phyloP scores from a whole-genome alignment of 1,139 yeast species.

The Pichia sp. region DNA sequence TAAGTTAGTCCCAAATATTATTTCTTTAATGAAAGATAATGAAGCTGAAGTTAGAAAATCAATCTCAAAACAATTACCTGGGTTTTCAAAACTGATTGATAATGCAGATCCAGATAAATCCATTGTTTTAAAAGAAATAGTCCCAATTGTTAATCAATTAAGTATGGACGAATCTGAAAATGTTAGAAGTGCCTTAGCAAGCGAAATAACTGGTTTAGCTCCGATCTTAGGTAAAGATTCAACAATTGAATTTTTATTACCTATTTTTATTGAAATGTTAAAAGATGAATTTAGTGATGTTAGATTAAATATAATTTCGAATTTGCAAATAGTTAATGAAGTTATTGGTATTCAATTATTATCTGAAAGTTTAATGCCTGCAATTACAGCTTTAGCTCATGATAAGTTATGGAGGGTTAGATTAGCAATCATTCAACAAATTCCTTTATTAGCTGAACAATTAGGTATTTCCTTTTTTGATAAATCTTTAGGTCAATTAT shows the following conservation, averaged over 20 bases:
- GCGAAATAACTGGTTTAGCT: slow-evolving; percentile 80
- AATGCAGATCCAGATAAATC: slow-evolving; percentile 38
- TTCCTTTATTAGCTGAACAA: slow-evolving; percentile 93
- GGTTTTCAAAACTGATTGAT: slow-evolving; percentile 54
- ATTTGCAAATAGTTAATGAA: slow-evolving; percentile 84
- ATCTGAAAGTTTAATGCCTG: slow-evolving; percentile 86
- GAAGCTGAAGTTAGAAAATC: slow-evolving; percentile 98
- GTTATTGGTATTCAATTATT: slow-evolving; percentile 88
- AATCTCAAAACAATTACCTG: slow-evolving; percentile 85
- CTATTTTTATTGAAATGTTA: slow-evolving; percentile 86
- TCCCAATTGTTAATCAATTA: slow-evolving; percentile 79
- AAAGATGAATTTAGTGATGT: slow-evolving; percentile 98
- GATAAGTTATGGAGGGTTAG: slow-evolving; percentile 98
- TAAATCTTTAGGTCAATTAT: slow-evolving; percentile 80
- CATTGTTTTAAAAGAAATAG: slow-evolving; percentile 59
- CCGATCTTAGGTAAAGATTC: slow-evolving; percentile 81
- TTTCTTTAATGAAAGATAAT: slow-evolving; percentile 76
- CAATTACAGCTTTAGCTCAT: slow-evolving; percentile 91
- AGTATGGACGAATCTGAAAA: slow-evolving; percentile 89
- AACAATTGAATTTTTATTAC: slow-evolving; percentile 77
- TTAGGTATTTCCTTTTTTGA: slow-evolving; percentile 91
- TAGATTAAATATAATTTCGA: slow-evolving; percentile 86
- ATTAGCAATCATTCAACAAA: slow-evolving; percentile 92
- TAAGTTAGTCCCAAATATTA: slow-evolving; percentile 63
- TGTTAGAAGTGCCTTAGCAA: slow-evolving; percentile 89